Evolutionary conservation across 1,284 basidiomycete genomes (phyloP), one percentile per base, ranked within the genome.

Genomic region (Vanrija sp.): DNA sequence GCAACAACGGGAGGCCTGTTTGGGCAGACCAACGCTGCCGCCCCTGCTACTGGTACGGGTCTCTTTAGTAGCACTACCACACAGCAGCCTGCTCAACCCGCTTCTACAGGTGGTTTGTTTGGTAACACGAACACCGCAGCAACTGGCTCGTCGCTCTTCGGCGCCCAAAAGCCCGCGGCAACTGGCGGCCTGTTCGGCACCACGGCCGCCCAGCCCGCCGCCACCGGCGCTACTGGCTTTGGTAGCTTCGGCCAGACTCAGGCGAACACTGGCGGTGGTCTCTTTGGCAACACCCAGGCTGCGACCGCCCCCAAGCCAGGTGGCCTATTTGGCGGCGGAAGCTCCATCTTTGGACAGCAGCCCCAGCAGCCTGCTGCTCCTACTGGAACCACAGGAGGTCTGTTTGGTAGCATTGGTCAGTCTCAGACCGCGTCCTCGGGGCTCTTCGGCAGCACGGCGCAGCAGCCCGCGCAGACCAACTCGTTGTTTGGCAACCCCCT

Each of bases 91-190:
- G 54, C 56, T 59, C 6, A 71, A 68, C 60, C 63, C 12, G 60
- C 68, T 22, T 49, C 61, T 37, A 46, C 53, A 20, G 65, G 65
- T 24, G 68, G 69, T 14, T 60, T 84, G 9, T 82, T 83, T 57
- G 80, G 79, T 19, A 67, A 65, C 41, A 48, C 49, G 20, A 52
- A 49, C 39, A 43, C 52, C 6, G 42, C 50, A 16, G 49, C 54
- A 18, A 65, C 77, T 4, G 69, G 71, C 51, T 63, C 76, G 3
- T 76, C 80, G 45, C 67, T 86, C 15, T 86, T 88, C 63, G 72
- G 68, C n/a, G 61, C 10, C 15, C 27, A 64, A 3, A 72, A 71
- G 54, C 73, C 71, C 16, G 66, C 71, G 24, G 61, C 67, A 3
- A 60, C 69, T 22, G 75, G 75, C 6, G 75, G 76, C 41, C 65